Evolutionary conservation across 805 yeast species (phyloP).

Genomic region (Candida ulmi): DNA sequence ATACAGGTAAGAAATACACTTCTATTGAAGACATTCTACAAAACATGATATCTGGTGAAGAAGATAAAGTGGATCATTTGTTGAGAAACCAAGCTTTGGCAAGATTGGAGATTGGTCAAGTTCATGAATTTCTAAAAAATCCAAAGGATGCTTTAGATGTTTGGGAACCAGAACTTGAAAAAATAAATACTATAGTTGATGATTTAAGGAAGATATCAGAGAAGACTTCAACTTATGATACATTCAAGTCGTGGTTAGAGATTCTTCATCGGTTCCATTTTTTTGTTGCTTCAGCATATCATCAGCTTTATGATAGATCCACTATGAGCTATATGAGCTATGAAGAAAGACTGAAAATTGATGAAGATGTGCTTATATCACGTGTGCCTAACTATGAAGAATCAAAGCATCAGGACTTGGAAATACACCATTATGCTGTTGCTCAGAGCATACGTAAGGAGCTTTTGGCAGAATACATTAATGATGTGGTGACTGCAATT

Average conservation of each 20-base stretch:
- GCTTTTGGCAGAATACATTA: constrained; percentile 25
- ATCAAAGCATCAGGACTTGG: constrained; percentile 36
- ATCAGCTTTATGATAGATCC: constrained; percentile 37
- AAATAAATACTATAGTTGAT: constrained; percentile 7
- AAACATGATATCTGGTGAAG: constrained; percentile 55
- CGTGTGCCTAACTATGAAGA: no score
- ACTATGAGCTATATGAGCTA: constrained; percentile 13
- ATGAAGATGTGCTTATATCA: no score
- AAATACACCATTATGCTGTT: constrained; percentile 45
- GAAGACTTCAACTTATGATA: not conserved
- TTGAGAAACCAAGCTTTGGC: constrained; percentile 44
- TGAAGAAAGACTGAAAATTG: constrained; percentile 19
- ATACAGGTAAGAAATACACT: constrained; percentile 20
- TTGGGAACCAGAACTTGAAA: constrained; percentile 32
- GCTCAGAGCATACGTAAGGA: constrained; percentile 60
- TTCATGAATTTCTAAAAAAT: constrained; percentile 49
- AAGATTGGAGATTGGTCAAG: constrained; percentile 60
- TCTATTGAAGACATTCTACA: constrained; percentile 65
- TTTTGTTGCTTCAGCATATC: constrained; percentile 69
- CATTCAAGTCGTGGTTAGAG: constrained; percentile 44
- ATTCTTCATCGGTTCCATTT: constrained; percentile 73
- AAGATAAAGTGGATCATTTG: constrained; percentile 38
- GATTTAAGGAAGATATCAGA: constrained; percentile 1
- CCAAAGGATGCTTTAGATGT: constrained; percentile 46
- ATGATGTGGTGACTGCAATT: constrained; percentile 1